Percentiles rank a stretch among this genome's conserved stretches.
These are phyloP conservation scores for Vachellia pachyceras DNA, from an alignment of 306 rosid genomes.

Conservation along the genomic window DNA sequence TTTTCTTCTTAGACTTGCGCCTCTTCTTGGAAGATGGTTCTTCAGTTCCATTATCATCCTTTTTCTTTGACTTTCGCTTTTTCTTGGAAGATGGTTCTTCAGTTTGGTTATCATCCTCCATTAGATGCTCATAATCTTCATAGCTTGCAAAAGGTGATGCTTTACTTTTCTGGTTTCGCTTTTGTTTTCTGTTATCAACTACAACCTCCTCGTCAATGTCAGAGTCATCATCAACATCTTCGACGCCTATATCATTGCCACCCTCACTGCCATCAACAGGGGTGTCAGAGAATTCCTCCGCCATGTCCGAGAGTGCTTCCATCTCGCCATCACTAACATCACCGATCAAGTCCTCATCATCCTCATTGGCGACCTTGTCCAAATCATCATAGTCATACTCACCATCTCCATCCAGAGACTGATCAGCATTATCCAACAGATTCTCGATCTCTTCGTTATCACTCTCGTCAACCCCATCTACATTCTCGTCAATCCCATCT, in stretches of 20 bases:
- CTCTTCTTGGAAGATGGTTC: constrained; percentile 40
- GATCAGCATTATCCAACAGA: constrained; percentile 70
- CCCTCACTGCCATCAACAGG: constrained; percentile 29
- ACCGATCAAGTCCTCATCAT: constrained; percentile 83
- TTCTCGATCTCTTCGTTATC: constrained; percentile 88
- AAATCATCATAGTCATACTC: constrained; percentile 85
- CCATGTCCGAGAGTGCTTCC: constrained; percentile 60
- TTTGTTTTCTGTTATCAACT: constrained; percentile 50
- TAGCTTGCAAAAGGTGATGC: constrained; percentile 84
- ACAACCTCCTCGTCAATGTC: constrained; percentile 49
- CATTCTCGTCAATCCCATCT: constrained; percentile 65
- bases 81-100: constrained; percentile 43
- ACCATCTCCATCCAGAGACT: constrained; percentile 56
- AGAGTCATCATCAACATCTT: constrained; percentile 59
- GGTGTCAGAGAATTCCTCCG: constrained; percentile 56
- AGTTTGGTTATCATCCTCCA: constrained; percentile 42
- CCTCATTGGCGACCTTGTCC: constrained; percentile 70
- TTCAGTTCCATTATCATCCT: constrained; percentile 36
- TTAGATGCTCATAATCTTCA: constrained; percentile 82
- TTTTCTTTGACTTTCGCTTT: constrained; percentile 16
- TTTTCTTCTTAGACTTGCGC: constrained; percentile 46
- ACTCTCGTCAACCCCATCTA: constrained; percentile 73
- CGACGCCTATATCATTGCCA: constrained; percentile 41
- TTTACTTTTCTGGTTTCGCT: constrained; percentile 56
- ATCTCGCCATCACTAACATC: constrained; percentile 67